Conservation (phyloP, 176 grass and related monocot genomes). For the Oryza nivara region DNA sequence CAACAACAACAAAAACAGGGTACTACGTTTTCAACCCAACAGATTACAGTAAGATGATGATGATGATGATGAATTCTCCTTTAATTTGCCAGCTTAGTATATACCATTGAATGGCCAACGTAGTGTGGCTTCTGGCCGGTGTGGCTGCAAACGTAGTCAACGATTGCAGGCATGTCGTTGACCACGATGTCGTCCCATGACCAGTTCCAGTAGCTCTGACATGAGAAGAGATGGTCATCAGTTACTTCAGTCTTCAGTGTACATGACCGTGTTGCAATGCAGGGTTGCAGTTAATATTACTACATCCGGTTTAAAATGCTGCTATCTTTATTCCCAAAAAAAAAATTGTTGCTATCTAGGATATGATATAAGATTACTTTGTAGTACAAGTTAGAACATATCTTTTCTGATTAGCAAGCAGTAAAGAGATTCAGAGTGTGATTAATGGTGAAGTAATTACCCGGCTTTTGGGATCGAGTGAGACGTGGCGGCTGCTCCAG, state of each 20-base stretch:
- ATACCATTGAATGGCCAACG: constrained; percentile 83
- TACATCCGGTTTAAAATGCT: too few relatives aligned
- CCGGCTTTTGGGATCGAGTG: constrained; percentile 44
- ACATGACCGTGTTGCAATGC: too few relatives aligned
- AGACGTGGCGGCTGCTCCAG: constrained; percentile 68
- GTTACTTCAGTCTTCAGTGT: too few relatives aligned
- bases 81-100: not conserved
- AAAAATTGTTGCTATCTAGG: too few relatives aligned
- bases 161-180: constrained; percentile 68
- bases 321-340: too few relatives aligned
- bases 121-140: constrained; percentile 80
- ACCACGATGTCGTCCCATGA: constrained; percentile 87
- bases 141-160: constrained; percentile 51
- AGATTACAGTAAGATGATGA: not conserved
- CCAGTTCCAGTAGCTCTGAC: constrained; percentile 85
- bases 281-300: too few relatives aligned
- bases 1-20: not conserved
- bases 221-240: not conserved
- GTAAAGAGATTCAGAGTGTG: not conserved
- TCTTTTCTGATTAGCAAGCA: too few relatives aligned
- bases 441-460: constrained; percentile 22
- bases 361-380: too few relatives aligned
- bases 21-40: too few relatives aligned
- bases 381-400: too few relatives aligned
- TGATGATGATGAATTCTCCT: not conserved